These are phyloP conservation scores for Hyaloperonospora brassicae DNA, from an alignment of 352 stramenopile genomes.

Conservation along the genomic window DNA sequence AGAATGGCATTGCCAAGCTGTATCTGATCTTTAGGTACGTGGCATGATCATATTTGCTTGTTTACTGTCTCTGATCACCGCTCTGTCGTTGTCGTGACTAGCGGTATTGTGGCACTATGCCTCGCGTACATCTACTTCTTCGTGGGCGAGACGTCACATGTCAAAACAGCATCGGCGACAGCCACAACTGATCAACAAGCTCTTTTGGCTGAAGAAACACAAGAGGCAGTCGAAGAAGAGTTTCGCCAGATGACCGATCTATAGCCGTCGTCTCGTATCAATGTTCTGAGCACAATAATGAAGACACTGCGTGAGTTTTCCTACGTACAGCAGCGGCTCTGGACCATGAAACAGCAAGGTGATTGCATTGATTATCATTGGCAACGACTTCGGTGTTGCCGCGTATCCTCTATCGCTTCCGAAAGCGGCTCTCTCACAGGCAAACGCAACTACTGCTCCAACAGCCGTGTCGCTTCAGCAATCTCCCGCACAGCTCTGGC, in stretches of 20 bases:
- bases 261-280: conserved; percentile 5
- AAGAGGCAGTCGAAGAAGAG: conserved; percentile 25
- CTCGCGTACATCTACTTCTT: conserved; percentile 45
- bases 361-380: conserved; percentile 3
- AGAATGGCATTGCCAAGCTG: conserved; percentile 79
- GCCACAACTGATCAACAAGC: conserved; percentile 34
- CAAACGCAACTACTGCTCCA: conserved; percentile 16
- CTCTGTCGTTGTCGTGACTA: conserved; percentile 6
- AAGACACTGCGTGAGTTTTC: too few relatives aligned
- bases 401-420: neutral
- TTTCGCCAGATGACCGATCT: conserved; percentile 42
- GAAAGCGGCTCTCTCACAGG: neutral
- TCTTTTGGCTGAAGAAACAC: conserved; percentile 27
- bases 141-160: conserved; percentile 59
- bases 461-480: conserved; percentile 47
- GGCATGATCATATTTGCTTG: neutral
- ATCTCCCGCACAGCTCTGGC: conserved; percentile 63
- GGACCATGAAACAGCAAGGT: conserved; percentile 2
- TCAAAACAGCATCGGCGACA: conserved; percentile 25
- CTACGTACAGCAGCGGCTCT: too few relatives aligned
- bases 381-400: neutral
- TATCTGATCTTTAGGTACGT: conserved; percentile 66
- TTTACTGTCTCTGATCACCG: neutral
- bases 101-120: conserved; percentile 29
- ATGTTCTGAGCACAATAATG: neutral